phyloP scores from a whole-genome alignment of 306 rosid genomes.

The Vigna reflexopilosa region DNA sequence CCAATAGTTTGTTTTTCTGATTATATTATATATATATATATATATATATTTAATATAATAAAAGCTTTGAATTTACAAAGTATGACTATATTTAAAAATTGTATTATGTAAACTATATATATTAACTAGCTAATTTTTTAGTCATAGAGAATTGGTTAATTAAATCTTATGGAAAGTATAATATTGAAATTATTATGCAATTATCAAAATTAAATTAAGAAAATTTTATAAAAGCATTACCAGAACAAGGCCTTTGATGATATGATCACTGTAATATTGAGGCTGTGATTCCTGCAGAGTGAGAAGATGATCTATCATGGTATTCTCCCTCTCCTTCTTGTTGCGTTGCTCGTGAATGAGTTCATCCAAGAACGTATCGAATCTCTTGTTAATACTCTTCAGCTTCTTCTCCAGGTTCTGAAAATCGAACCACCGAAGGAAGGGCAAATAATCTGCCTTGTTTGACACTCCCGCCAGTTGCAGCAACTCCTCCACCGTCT shows the following conservation, averaged over 20 bases:
- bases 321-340: neutral
- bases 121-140: too few relatives aligned
- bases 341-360: constrained; percentile 22
- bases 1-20: too few relatives aligned
- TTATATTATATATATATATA: too few relatives aligned
- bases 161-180: too few relatives aligned
- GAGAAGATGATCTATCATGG: constrained; percentile 33
- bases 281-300: constrained; percentile 24
- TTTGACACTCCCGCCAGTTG: neutral
- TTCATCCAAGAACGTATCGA: constrained; percentile 1
- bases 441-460: constrained; percentile 32
- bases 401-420: constrained; percentile 14
- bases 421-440: constrained; percentile 32
- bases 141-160: too few relatives aligned
- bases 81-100: too few relatives aligned
- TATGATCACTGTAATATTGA: constrained; percentile 12
- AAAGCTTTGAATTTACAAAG: too few relatives aligned
- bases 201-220: neutral
- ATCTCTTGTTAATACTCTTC: neutral
- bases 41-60: too few relatives aligned
- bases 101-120: too few relatives aligned
- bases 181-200: too few relatives aligned
- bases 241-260: constrained; percentile 41
- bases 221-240: neutral
- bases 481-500: constrained; percentile 10